These are phyloP conservation scores for Magnaporthiopsis poae DNA, from an alignment of 2,329 filamentous ascomycete species.

Conservation along the genomic window DNA sequence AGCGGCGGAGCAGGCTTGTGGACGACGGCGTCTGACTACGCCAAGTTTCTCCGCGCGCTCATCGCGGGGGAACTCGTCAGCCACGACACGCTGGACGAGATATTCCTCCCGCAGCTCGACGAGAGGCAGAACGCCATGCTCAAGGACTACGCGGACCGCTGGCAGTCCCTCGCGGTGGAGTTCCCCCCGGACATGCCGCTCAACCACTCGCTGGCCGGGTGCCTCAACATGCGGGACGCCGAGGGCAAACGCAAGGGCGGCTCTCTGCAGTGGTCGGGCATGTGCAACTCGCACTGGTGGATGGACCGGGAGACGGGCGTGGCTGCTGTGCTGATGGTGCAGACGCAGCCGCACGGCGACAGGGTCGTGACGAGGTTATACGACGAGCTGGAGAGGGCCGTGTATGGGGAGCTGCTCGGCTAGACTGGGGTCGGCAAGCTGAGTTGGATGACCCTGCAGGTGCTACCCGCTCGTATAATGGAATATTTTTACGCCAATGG, in stretches of 20 bases:
- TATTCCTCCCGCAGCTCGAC: constrained; percentile 42
- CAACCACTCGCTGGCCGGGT: constrained; percentile 29
- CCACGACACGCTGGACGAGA: constrained; percentile 43
- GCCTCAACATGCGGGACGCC: constrained; percentile 29
- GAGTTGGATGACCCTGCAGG: no score
- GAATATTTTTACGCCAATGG: no score
- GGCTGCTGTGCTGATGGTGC: constrained; percentile 29
- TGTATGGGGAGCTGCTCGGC: background rate
- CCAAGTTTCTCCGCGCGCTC: constrained; percentile 44
- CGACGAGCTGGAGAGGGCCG: background rate
- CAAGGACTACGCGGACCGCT: constrained; percentile 12
- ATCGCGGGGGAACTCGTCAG: constrained; percentile 35
- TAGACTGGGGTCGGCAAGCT: no score
- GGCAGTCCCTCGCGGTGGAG: constrained; percentile 25
- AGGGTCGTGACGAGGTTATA: background rate
- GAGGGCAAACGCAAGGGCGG: constrained; percentile 31
- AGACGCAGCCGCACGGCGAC: constrained; percentile 9
- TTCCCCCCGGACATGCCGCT: constrained; percentile 23
- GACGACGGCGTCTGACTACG: constrained; percentile 31
- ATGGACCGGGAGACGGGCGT: constrained; percentile 27
- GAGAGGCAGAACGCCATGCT: constrained; percentile 19
- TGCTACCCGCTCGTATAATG: no score
- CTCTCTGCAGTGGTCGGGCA: constrained; percentile 35
- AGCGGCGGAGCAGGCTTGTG: constrained; percentile 35
- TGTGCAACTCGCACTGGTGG: constrained; percentile 32